Evolutionary conservation across 768 basidiomycete genomes (phyloP), one percentile per base, ranked within the genome.

Genomic region (Kwoniella sp.): DNA sequence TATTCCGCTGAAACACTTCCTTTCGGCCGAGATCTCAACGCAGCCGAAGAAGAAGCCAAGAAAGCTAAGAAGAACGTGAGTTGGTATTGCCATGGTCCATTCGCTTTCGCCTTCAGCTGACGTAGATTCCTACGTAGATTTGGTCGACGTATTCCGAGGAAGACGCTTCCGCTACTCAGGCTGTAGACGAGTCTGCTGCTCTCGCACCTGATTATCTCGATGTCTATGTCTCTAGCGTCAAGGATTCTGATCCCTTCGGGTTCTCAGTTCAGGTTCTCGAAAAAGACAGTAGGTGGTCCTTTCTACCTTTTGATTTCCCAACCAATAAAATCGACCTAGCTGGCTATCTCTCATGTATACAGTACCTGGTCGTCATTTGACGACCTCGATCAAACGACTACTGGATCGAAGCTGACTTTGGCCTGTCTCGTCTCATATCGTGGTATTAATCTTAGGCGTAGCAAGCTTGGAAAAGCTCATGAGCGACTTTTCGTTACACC

Each of bases 191-290:
- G 15, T 67, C 69, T 12, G 65, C 71, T 9, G 80, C 83, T 8
- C 82, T 92, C 46, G 89, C 89, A 70, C 80, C 89, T 10, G 90
- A 96, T 76, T 97, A 96, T 74, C 83, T 93, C 48, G 95, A 99
- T 77, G 85, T 97, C 66, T 90, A 95, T 77, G 85, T 98, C 68
- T 93, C 91, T 64, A 91, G 96, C 77, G 85, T 95, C 47, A 87
- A 87, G 58, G 88, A 87, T 26, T 68, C 72, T 29, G 69, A 72
- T 25, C 80, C 80, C 5, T 89, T 97, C 76, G 83, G 80, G 44
- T 97, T 99, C 82, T 95, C 93, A 9, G 89, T 99, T 10, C 95
- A 99, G 79, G 84, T 95, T 52, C 85, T 98, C 21, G 92, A 94
- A 78, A 89, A 90, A 1, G 90, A 92, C 81, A 92, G 93, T 90